Base-by-base conservation (phyloP, 2,329 filamentous ascomycete species). In the Verticillium albo-atrum region DNA sequence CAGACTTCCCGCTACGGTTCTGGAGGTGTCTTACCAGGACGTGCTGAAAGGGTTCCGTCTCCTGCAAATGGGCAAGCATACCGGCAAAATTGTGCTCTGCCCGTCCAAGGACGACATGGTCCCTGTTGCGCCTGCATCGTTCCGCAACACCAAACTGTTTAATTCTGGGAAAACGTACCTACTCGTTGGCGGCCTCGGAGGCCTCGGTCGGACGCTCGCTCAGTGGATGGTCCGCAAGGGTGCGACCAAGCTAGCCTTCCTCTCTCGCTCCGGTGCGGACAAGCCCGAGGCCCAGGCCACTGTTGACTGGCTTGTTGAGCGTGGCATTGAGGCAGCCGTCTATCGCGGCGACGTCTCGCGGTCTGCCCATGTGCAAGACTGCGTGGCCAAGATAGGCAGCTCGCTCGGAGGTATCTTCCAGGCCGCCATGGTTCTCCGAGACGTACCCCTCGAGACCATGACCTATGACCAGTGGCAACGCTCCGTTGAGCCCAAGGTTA, bases 321-420 rank as follows among this genome's bases (percentile, higher is more conserved):
- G 59, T 2, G 63, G 63, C 10, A 57, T 65, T 15, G 47, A 57
- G 25, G 60, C 54, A 9, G 57, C 58, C 2, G 65, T 70, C 15
- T 68, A 70, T 60, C 56, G 63, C 1, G 72, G 20, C 32, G 70
- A 74, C 58, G 69, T 74, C 10, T 66, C 67, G 53, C 65, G 66
- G 55, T 61, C 55, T 14, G 58, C 57, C 6, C 66, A 69, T 32
- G 67, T 75, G 14, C 61, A 68, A 54, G 61, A 59, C 7, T 61
- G 62, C 17, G 47, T 68, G 23, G 61, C 60, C 30, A 55, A 55
- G 27, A 63, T 63, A 61, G 56, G 66, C 58, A 9, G 66, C 61
- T 69, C 70, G 6, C 67, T 79, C 5, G 64, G 67, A 2, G 77
- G 77, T 37, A 66, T 78, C 3, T 65, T 79, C 26, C 74, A 78